Base-by-base conservation (phyloP, 1,284 basidiomycete genomes). In the Anthracocystis panici-leucophaei region DNA sequence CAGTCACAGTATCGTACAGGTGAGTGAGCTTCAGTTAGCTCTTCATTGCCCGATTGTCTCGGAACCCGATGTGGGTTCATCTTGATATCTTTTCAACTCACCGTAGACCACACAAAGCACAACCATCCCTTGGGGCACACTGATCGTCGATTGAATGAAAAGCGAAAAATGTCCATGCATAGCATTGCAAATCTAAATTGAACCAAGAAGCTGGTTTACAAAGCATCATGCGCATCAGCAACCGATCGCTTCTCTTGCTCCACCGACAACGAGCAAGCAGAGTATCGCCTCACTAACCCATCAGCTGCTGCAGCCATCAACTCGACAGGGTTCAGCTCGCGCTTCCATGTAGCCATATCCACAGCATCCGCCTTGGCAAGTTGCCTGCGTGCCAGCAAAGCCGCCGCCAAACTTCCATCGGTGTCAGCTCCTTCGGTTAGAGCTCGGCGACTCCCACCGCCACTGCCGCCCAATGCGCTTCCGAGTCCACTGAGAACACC, bases 221-320 rank as follows among this genome's bases (percentile, higher is more conserved):
- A 52, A 31, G 62, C 61, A 57, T 74, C 71, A 51, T 74, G 70
- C 27, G 54, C 49, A 31, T 57, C 52, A 41, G 56, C 59, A 8
- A 55, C 16, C 50, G 55, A 41, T 3, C 50, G 49, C 53, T 57
- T 49, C 16, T 41, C 23, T 25, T 33, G 41, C 3, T 21, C 53
- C 1, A 9, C 18, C 29, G 46, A 12, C 35, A 57, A 16, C 6
- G 48, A 20, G 31, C 29, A 29, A 11, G 57, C 33, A 35, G 70
- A 57, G 50, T 65, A 65, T 5, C 65, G 44, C 29, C 58, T 57
- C 3, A 72, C 55, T 20, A 67, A 21, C 0, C 59, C 74, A 42
- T 76, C 61, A 16, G 60, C 68, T 11, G 50, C 57, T 18, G 68
- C 67, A 33, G 61, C 68, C 12, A 66, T 58, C 11, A 75, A 46